Evolutionary conservation across 495 filamentous ascomycete species (phyloP).

Genomic region (Neurospora africana): DNA sequence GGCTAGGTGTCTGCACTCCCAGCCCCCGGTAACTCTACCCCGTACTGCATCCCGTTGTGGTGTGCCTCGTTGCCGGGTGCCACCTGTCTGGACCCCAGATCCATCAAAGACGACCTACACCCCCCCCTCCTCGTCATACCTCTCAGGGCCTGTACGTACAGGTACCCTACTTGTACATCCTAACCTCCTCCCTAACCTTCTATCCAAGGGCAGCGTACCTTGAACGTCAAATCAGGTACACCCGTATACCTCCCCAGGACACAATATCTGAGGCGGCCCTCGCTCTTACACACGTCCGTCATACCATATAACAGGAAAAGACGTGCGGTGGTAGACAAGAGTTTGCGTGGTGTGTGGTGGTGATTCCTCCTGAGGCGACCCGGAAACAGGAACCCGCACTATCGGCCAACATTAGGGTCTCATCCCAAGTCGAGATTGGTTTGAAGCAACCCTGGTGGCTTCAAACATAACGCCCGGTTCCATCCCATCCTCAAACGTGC

Average conservation of each 20-base stretch:
- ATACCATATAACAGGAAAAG: neutral
- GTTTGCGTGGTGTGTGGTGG: neutral
- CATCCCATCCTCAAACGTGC: neutral
- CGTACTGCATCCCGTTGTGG: conserved; percentile 1
- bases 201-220: neutral
- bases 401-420: neutral
- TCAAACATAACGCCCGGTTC: neutral
- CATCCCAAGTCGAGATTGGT: neutral
- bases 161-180: neutral
- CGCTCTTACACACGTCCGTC: neutral
- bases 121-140: neutral
- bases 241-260: neutral
- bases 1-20: neutral
- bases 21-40: conserved; percentile 1
- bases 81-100: conserved; percentile 8
- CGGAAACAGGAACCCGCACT: neutral
- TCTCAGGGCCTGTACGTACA: neutral
- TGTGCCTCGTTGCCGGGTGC: conserved; percentile 5
- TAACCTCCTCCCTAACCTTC: neutral
- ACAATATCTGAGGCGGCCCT: neutral
- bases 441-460: neutral
- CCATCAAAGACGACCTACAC: neutral
- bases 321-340: neutral
- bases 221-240: neutral
- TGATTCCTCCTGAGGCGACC: neutral